Evolutionary conservation across 805 yeast genomes (phyloP).

Genomic region (Candida boleticola): DNA sequence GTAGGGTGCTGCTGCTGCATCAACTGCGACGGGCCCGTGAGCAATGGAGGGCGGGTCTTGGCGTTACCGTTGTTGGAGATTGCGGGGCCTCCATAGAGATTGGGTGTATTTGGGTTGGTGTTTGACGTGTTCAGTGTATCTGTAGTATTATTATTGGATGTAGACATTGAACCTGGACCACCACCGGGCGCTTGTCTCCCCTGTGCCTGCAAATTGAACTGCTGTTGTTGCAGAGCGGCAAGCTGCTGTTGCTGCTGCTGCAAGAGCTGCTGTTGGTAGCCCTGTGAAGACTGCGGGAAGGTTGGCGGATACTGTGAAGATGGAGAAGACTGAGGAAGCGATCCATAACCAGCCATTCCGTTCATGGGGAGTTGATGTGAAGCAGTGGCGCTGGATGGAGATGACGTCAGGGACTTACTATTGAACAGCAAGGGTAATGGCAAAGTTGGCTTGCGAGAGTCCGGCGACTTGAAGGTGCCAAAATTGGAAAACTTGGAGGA

Average conservation of each 20-base stretch:
- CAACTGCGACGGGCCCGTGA: slow-evolving; percentile 1
- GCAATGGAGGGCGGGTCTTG: slow-evolving; percentile 8
- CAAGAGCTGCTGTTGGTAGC: slow-evolving; percentile 31
- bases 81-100: slow-evolving; percentile 1
- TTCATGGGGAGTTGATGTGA: slow-evolving; percentile 31
- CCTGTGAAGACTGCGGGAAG: slow-evolving; percentile 29
- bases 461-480: slow-evolving; percentile 28
- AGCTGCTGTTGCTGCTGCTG: slow-evolving; percentile 17
- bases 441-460: slow-evolving; percentile 26
- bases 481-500: slow-evolving; percentile 15
- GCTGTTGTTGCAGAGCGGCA: slow-evolving; percentile 13
- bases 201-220: slow-evolving; percentile 17
- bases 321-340: slow-evolving; percentile 25
- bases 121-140: slow-evolving; percentile 7
- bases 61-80: slow-evolving; percentile 1
- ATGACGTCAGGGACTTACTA: slow-evolving; percentile 38
- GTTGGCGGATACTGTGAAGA: slow-evolving; percentile 21
- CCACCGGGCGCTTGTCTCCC: not conserved
- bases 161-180: slow-evolving; percentile 17
- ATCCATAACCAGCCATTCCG: slow-evolving; percentile 19
- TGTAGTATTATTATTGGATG: slow-evolving; percentile 19
- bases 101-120: slow-evolving; percentile 6
- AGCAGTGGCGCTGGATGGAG: slow-evolving; percentile 39
- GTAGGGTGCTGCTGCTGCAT: slow-evolving; percentile 6
- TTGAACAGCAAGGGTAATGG: slow-evolving; percentile 35